A percentile compares a stretch with the other conserved stretches of the same genome.
Conservation (phyloP, 2,329 filamentous ascomycete genomes). For the Macrophomina tecta region DNA sequence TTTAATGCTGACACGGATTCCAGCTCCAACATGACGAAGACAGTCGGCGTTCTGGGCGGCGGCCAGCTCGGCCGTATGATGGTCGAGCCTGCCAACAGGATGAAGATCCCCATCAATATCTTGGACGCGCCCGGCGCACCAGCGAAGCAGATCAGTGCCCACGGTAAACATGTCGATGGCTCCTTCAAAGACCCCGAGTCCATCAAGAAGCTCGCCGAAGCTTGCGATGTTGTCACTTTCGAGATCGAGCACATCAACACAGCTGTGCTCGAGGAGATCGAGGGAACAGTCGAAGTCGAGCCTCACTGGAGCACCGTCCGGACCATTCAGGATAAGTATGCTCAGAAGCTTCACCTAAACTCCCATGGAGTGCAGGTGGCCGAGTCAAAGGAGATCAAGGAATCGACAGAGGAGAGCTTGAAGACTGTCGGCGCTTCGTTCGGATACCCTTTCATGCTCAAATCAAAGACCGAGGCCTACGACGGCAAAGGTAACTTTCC, state of each 20-base stretch:
- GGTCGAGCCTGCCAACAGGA: constrained; percentile 79
- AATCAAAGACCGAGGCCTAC: constrained; percentile 87
- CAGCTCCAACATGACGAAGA: constrained; percentile 29
- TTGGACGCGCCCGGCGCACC: constrained; percentile 79
- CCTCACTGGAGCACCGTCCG: constrained; percentile 86
- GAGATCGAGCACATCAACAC: constrained; percentile 97
- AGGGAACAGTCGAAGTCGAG: constrained; percentile 68
- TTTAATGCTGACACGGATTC: neutral
- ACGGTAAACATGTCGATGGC: constrained; percentile 75
- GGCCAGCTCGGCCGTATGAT: constrained; percentile 87
- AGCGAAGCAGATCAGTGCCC: constrained; percentile 84
- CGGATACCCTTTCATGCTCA: constrained; percentile 90
- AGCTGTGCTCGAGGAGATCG: constrained; percentile 84
- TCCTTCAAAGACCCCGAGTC: constrained; percentile 85
- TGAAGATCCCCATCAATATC: constrained; percentile 79
- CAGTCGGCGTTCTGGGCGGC: constrained; percentile 51
- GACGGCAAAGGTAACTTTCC: constrained; percentile 82
- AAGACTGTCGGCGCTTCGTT: constrained; percentile 67
- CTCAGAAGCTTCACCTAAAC: constrained; percentile 82
- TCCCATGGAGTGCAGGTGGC: constrained; percentile 74
- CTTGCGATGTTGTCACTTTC: constrained; percentile 83
- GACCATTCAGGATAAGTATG: constrained; percentile 91
- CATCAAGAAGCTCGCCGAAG: constrained; percentile 77
- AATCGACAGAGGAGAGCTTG: constrained; percentile 66
- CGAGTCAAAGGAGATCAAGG: constrained; percentile 69